Evolutionary conservation across 805 yeast genomes (phyloP).

Genomic region (Yamadazyma ubonensis): DNA sequence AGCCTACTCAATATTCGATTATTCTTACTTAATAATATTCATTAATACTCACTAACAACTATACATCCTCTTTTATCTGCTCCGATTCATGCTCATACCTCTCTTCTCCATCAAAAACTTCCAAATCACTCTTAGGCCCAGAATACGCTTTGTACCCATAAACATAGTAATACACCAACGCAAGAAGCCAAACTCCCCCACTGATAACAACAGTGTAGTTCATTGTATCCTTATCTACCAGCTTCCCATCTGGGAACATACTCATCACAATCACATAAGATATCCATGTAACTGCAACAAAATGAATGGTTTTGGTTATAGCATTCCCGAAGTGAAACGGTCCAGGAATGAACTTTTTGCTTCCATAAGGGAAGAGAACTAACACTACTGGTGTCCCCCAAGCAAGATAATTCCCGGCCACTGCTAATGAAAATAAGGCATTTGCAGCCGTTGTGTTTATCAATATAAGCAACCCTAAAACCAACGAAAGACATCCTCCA

Average conservation of each 20-base stretch:
- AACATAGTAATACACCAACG: conserved; percentile 49
- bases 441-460: conserved; percentile 60
- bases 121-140: conserved; percentile 48
- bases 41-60: no score
- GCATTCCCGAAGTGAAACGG: conserved; percentile 59
- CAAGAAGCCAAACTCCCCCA: conserved; percentile 56
- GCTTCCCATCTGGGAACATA: conserved; percentile 56
- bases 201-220: conserved; percentile 69
- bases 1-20: not conserved
- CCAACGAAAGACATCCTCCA: conserved; percentile 48
- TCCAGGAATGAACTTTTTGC: conserved; percentile 58
- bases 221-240: conserved; percentile 50
- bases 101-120: not conserved
- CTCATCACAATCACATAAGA: conserved; percentile 52
- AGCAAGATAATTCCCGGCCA: conserved; percentile 61
- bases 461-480: conserved; percentile 57
- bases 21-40: not conserved
- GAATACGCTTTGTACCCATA: conserved; percentile 54
- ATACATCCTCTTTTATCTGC: not conserved
- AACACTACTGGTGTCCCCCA: conserved; percentile 62
- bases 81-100: not conserved
- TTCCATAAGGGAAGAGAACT: conserved; percentile 50
- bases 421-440: conserved; percentile 65
- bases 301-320: conserved; percentile 44
- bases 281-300: conserved; percentile 49